Evolutionary conservation across 495 filamentous ascomycete genomes (phyloP).

Genomic region (Tuber magnatum): DNA sequence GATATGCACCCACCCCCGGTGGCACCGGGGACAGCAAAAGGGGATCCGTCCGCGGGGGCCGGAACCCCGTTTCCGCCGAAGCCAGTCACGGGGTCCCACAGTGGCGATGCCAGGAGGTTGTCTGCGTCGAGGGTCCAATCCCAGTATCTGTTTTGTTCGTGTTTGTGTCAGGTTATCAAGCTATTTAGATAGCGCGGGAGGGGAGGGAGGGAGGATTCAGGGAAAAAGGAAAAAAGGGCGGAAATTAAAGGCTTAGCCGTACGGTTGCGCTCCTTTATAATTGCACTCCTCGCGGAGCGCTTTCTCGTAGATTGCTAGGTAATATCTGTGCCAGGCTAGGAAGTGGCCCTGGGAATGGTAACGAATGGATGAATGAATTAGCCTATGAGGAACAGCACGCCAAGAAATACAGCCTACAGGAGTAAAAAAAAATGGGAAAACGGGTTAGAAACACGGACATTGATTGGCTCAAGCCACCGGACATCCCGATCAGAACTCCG

Average conservation of each 20-base stretch:
- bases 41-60: conserved; percentile 31
- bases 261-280: conserved; percentile 54
- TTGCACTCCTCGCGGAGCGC: conserved; percentile 65
- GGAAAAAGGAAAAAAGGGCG: neutral
- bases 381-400: conserved; percentile 46
- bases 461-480: too few relatives aligned
- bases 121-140: conserved; percentile 54
- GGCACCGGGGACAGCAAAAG: conserved; percentile 23
- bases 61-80: conserved; percentile 55
- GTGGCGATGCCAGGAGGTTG: conserved; percentile 50
- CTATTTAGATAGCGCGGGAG: conserved; percentile 13
- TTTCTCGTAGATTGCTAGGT: conserved; percentile 56
- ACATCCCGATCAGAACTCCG: neutral
- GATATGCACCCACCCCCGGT: conserved; percentile 59
- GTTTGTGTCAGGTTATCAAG: conserved; percentile 40
- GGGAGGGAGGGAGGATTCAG: neutral
- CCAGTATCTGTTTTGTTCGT: conserved; percentile 49
- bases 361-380: conserved; percentile 46
- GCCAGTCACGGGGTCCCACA: conserved; percentile 60
- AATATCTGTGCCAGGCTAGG: conserved; percentile 66
- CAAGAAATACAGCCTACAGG: neutral
- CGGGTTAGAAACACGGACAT: neutral
- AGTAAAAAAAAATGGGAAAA: neutral
- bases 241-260: conserved; percentile 9
- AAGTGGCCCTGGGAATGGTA: conserved; percentile 53